phyloP scores from a whole-genome alignment of 805 yeast genomes.

The Spathaspora hagerdaliae region DNA sequence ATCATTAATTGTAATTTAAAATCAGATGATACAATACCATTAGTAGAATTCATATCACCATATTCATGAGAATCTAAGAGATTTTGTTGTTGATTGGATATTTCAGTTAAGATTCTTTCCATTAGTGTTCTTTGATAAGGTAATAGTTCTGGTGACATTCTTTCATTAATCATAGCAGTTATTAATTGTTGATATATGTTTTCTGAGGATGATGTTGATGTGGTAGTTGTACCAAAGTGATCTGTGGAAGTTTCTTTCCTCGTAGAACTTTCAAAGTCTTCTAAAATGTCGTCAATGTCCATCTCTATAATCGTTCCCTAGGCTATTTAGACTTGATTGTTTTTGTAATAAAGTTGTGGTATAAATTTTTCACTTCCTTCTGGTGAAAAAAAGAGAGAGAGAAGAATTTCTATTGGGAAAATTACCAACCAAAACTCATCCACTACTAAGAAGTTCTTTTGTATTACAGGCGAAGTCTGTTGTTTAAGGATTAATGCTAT shows the following conservation, averaged over 20 bases:
- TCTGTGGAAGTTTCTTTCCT: background rate
- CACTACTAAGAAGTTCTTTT: no score
- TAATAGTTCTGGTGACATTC: conserved; percentile 83
- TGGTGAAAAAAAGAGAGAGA: no score
- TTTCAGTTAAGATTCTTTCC: conserved; percentile 50
- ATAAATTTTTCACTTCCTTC: no score
- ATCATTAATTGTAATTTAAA: conserved; percentile 77
- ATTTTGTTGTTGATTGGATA: conserved; percentile 68
- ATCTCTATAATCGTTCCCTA: conserved; percentile 2
- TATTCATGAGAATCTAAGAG: conserved; percentile 75
- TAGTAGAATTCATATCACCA: conserved; percentile 49
- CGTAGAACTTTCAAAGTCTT: conserved; percentile 49
- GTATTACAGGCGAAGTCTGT: no score
- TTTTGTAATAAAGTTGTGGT: no score
- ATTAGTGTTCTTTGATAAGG: conserved; percentile 65
- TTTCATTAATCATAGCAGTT: conserved; percentile 76
- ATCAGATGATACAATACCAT: conserved; percentile 37
- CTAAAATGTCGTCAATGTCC: conserved; percentile 67
- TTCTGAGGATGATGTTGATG: background rate
- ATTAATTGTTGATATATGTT: conserved; percentile 43
- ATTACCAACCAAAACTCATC: no score
- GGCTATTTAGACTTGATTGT: no score
- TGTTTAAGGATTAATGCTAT: no score
- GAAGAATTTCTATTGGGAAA: no score
- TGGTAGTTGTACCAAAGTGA: background rate